phyloP scores from a whole-genome alignment of 2,329 filamentous ascomycete species.

The Hypoxylon sp. region DNA sequence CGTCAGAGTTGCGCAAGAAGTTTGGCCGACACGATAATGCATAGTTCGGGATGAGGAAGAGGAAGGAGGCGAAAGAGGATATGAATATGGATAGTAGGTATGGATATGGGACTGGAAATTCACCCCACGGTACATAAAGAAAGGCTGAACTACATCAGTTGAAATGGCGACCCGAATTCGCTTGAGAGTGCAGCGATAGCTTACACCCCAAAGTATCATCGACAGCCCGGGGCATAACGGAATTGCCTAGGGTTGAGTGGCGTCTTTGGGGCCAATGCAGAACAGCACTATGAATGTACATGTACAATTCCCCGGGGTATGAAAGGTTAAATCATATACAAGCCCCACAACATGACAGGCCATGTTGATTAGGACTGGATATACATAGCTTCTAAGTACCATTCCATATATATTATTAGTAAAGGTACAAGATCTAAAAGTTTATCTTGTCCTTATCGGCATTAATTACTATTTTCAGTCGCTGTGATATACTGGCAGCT shows the following conservation, averaged over 20 bases:
- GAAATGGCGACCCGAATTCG: constrained; percentile 41
- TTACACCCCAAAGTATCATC: constrained; percentile 42
- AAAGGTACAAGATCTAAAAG: too few species aligned
- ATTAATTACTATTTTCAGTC: too few species aligned
- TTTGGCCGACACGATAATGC: constrained; percentile 20
- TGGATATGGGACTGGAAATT: constrained; percentile 34
- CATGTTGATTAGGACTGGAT: too few species aligned
- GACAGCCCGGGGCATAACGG: constrained; percentile 39
- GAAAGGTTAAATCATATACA: too few species aligned
- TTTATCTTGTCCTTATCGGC: too few species aligned
- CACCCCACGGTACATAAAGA: constrained; percentile 39
- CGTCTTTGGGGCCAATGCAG: constrained; percentile 36
- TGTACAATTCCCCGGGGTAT: too few species aligned
- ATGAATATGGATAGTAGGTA: constrained; percentile 6
- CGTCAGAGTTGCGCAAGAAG: constrained; percentile 36
- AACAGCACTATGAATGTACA: constrained; percentile 17
- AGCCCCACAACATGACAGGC: too few species aligned
- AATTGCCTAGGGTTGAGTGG: constrained; percentile 37
- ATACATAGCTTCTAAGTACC: too few species aligned
- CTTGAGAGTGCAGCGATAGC: constrained; percentile 39
- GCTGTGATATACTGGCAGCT: too few species aligned
- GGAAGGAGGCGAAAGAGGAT: constrained; percentile 18
- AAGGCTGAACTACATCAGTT: constrained; percentile 38
- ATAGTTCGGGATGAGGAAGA: constrained; percentile 25
- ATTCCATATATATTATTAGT: too few species aligned